These are phyloP conservation scores for Didymella lethalis DNA, from an alignment of 2,329 filamentous ascomycete genomes.

Conservation along the genomic window DNA sequence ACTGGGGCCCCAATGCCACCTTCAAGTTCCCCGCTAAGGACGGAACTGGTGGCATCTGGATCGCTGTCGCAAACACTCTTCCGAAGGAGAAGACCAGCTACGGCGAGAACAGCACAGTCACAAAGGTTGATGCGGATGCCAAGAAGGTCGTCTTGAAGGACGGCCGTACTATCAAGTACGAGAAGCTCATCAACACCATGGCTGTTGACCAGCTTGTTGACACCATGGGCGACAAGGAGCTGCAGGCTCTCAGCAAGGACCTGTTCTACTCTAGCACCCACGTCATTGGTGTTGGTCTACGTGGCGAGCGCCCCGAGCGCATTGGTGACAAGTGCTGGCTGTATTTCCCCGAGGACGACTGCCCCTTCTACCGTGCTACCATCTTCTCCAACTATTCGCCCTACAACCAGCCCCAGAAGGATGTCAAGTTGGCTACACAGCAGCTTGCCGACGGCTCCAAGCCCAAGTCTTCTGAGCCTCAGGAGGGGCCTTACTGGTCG, in stretches of 20 bases:
- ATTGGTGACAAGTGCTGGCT: slow-evolving; percentile 99
- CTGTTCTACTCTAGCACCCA: slow-evolving; percentile 98
- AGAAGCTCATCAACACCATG: slow-evolving; percentile 96
- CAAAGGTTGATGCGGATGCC: slow-evolving; percentile 83
- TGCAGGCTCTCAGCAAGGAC: slow-evolving; percentile 82
- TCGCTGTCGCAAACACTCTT: slow-evolving; percentile 90
- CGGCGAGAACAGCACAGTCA: slow-evolving; percentile 83
- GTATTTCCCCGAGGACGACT: slow-evolving; percentile 99
- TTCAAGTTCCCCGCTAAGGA: slow-evolving; percentile 97
- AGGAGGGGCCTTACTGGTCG: slow-evolving; percentile 97
- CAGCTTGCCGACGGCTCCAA: slow-evolving; percentile 87
- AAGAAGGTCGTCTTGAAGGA: slow-evolving; percentile 84
- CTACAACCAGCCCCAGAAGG: slow-evolving; percentile 89
- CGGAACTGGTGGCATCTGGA: slow-evolving; percentile 99
- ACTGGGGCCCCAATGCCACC: slow-evolving; percentile 97
- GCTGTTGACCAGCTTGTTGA: slow-evolving; percentile 87
- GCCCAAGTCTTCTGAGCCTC: slow-evolving; percentile 72
- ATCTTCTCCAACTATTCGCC: slow-evolving; percentile 99
- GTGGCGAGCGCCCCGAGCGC: slow-evolving; percentile 87
- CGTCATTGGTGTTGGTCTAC: slow-evolving; percentile 94
- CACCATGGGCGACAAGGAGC: slow-evolving; percentile 85
- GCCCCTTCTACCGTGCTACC: slow-evolving; percentile 98
- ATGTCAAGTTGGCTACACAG: slow-evolving; percentile 84
- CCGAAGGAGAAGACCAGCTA: slow-evolving; percentile 92
- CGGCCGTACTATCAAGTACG: slow-evolving; percentile 87